A percentile compares a stretch with the other conserved stretches of the same genome.
Evolutionary conservation across 2,329 filamentous ascomycete genomes (phyloP).

Genomic region (Claviceps sp.): DNA sequence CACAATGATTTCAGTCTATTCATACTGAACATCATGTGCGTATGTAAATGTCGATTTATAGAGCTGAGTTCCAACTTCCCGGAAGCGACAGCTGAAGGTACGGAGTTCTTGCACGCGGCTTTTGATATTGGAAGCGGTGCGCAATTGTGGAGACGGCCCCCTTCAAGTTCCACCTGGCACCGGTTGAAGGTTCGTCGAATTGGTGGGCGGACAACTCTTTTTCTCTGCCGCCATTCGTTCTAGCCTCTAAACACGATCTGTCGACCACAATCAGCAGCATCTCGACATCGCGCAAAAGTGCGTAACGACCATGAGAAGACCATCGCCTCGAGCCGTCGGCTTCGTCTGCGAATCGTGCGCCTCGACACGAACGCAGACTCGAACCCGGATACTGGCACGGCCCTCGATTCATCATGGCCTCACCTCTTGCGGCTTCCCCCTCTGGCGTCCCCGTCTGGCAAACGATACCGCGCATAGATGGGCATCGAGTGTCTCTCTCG

Average conservation of each 20-base stretch:
- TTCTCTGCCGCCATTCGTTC: background rate
- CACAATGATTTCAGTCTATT: too few species aligned
- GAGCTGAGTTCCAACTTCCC: too few species aligned
- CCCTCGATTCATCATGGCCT: constrained; percentile 14
- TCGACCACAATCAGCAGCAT: background rate
- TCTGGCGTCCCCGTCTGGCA: constrained; percentile 4
- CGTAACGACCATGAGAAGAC: constrained; percentile 7
- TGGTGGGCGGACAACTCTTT: too few species aligned
- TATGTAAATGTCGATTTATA: too few species aligned
- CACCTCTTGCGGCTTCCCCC: constrained; percentile 8
- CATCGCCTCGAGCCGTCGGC: constrained; percentile 18
- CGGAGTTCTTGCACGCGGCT: too few species aligned
- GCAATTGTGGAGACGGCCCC: too few species aligned
- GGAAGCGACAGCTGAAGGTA: too few species aligned
- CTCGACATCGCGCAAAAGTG: background rate
- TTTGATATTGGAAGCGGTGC: too few species aligned
- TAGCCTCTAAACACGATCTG: background rate
- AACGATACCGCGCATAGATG: constrained; percentile 11
- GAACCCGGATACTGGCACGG: constrained; percentile 15
- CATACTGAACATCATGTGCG: too few species aligned
- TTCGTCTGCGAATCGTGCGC: constrained; percentile 33
- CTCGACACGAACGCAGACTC: constrained; percentile 15
- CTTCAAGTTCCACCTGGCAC: too few species aligned
- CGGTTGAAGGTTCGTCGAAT: too few species aligned
- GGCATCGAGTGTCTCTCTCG: constrained; percentile 13